These are phyloP conservation scores for Lasiodiplodia sp. DNA, from an alignment of 2,329 filamentous ascomycete genomes.

Conservation along the genomic window DNA sequence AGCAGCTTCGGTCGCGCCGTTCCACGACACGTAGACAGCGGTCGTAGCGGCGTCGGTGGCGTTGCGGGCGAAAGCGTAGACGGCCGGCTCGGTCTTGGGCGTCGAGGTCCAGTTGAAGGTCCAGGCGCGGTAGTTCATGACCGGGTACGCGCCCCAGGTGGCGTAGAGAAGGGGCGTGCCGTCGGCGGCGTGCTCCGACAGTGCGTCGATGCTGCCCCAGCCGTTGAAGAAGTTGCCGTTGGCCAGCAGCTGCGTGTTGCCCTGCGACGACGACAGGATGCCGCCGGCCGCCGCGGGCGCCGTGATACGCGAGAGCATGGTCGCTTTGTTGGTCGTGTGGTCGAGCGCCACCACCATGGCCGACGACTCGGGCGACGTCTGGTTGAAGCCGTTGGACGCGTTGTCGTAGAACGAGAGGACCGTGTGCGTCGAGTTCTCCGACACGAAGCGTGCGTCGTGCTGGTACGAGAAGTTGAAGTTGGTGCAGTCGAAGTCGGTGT, in stretches of 20 bases:
- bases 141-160: conserved; percentile 52
- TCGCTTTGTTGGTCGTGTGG: conserved; percentile 14
- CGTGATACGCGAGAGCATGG: conserved; percentile 31
- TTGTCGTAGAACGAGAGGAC: conserved; percentile 64
- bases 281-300: conserved; percentile 35
- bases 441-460: conserved; percentile 60
- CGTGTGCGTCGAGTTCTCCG: conserved; percentile 56
- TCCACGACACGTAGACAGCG: conserved; percentile 24
- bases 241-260: conserved; percentile 61
- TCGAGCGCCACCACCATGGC: conserved; percentile 25
- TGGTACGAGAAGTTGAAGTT: conserved; percentile 60
- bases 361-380: conserved; percentile 39
- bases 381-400: conserved; percentile 57
- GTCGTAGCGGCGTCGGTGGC: conserved; percentile 38
- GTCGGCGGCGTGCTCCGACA: conserved; percentile 54
- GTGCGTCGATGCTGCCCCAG: conserved; percentile 58
- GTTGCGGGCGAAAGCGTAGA: conserved; percentile 38
- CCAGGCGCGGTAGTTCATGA: conserved; percentile 32
- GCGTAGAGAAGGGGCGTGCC: conserved; percentile 62
- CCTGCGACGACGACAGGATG: conserved; percentile 59
- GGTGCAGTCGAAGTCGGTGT: conserved; percentile 39
- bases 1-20: conserved; percentile 29
- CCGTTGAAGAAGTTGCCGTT: conserved; percentile 63
- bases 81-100: conserved; percentile 20
- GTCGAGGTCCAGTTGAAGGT: conserved; percentile 27